Conservation (phyloP, 441 rosid genomes). For the Populus hybrid region DNA sequence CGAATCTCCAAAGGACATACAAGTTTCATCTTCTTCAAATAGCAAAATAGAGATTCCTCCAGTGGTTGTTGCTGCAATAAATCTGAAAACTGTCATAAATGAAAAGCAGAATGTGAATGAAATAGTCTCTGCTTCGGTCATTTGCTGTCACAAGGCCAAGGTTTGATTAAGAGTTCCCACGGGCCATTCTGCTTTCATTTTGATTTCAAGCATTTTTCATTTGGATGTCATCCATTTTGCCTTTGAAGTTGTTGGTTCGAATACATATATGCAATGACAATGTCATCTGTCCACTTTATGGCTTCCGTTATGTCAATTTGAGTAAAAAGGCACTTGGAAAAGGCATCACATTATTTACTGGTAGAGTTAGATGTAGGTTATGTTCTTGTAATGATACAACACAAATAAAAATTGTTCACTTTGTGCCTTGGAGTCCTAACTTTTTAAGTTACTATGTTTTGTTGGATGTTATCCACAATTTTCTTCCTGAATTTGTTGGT, state of each 20-base stretch:
- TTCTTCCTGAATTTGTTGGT: conserved; percentile 7
- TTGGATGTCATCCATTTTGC: not conserved
- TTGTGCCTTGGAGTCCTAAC: not conserved
- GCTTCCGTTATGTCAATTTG: not conserved
- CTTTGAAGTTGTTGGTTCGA: conserved; percentile 13
- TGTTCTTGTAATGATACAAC: not conserved
- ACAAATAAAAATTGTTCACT: not conserved
- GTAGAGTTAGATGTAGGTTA: not conserved
- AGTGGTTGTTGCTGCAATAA: conserved; percentile 84
- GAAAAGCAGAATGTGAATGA: conserved; percentile 83
- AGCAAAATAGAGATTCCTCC: conserved; percentile 62
- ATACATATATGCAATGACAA: not conserved
- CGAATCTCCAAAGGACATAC: conserved; percentile 66
- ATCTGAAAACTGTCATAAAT: conserved; percentile 80
- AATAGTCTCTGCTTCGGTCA: conserved; percentile 83
- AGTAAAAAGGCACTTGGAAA: not conserved
- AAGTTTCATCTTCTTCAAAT: conserved; percentile 49
- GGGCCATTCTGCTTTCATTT: conserved; percentile 14
- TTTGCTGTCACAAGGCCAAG: conserved; percentile 94
- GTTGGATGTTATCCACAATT: conserved; percentile 3
- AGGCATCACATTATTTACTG: not conserved
- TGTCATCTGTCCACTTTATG: not conserved
- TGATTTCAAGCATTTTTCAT: conserved; percentile 1
- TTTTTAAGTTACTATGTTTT: not conserved
- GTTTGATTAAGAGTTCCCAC: conserved; percentile 41